Base-by-base conservation (phyloP, 495 filamentous ascomycete genomes). In the Penicillium samsonianum region DNA sequence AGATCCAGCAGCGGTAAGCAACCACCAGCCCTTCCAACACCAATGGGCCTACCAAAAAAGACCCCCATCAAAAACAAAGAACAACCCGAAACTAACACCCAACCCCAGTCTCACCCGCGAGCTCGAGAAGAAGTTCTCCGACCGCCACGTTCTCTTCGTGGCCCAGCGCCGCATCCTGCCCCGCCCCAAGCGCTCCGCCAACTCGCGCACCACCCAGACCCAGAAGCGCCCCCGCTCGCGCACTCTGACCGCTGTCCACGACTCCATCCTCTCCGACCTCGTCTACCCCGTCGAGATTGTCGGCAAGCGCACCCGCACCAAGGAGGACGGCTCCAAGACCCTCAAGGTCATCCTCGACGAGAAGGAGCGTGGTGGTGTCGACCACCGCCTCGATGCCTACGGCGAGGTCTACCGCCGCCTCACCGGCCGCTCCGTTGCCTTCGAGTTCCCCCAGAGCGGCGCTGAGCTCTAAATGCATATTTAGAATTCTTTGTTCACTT, bases 101-200 rank as follows among this genome's bases (percentile, higher is more conserved):
- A 48, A 52, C 20, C 41, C 12, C 70, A 98, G 94, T 73, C 87
- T 98, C 67, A 98, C 94, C 80, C 94, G 94, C 79, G 94, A 98
- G 85, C 92, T 98, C 70, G 94, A 98, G 86, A 98, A 98, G 91
- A 98, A 98, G 84, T 98, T 98, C 90, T 96, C 94, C 65, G 94
- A 98, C 86, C 93, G 94, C 79, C 94, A 98, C 81, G 94, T 98
- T 77, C 86, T 98, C 74, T 91, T 98, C 87, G 86, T 98, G 63
- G 94, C 93, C 68, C 92, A 93, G 72, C 94, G 94, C 85, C 93
- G 94, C 78, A 98, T 98, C 73, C 90, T 98, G 54, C 92, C 94
- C 72, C 90, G 90, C 69, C 94, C 94, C 73, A 96, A 96, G 85
- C 94, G 94, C 70, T 92, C 89, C 76, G 87, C 84, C 82, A 92